These are phyloP conservation scores for Panaeolus papilionaceus DNA, from an alignment of 768 basidiomycete genomes.

Conservation along the genomic window DNA sequence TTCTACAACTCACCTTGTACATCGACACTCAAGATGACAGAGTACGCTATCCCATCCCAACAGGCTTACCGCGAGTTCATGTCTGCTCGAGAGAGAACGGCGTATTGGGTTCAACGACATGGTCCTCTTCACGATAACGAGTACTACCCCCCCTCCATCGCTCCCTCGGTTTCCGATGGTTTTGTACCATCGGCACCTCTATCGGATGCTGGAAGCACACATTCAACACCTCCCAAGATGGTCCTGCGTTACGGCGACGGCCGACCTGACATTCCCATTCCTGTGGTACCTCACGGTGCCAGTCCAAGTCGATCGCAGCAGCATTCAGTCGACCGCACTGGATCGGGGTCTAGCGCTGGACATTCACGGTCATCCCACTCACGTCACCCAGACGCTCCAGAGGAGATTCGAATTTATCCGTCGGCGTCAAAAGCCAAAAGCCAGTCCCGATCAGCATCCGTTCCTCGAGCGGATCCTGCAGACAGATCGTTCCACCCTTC, in stretches of 20 bases:
- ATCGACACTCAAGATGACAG: constrained; percentile 56
- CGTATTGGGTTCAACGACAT: constrained; percentile 62
- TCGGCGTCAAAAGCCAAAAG: constrained; percentile 46
- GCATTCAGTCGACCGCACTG: constrained; percentile 38
- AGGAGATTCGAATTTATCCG: constrained; percentile 69
- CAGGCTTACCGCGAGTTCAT: constrained; percentile 64
- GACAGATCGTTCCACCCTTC: constrained; percentile 33
- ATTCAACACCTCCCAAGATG: constrained; percentile 74
- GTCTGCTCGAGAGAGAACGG: constrained; percentile 65
- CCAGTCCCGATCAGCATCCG: constrained; percentile 50
- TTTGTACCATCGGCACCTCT: constrained; percentile 46
- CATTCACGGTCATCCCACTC: constrained; percentile 35
- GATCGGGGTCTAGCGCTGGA: constrained; percentile 45
- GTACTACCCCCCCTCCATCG: constrained; percentile 60
- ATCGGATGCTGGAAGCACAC: constrained; percentile 55
- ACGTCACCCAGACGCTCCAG: constrained; percentile 45
- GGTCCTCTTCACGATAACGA: constrained; percentile 45
- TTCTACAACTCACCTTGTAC: constrained; percentile 21
- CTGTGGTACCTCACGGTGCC: constrained; percentile 31
- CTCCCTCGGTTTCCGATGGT: constrained; percentile 58
- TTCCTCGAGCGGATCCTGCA: constrained; percentile 42
- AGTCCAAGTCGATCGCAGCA: constrained; percentile 32
- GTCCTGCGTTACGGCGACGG: constrained; percentile 72
- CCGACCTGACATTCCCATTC: constrained; percentile 66
- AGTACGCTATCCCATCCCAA: constrained; percentile 62